Base-by-base conservation (phyloP, 331 rosid species). In the Stylosanthes scabra region DNA sequence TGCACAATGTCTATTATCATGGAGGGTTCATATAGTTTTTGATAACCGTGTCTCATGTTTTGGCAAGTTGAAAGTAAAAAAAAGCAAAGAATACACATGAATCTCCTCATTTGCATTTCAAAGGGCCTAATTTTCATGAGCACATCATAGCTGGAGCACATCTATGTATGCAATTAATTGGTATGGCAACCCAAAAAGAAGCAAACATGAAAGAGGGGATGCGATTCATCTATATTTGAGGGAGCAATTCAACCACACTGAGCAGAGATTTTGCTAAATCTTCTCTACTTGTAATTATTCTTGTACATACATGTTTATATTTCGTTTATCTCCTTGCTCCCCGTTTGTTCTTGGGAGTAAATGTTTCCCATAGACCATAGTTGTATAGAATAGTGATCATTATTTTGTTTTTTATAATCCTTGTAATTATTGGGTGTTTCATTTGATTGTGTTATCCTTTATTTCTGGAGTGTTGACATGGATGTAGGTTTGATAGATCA, bases 61-160 rank as follows among this genome's bases (percentile, higher is more conserved):
- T 52, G 45, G 7, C 2, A 5, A 59, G 15, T 15, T 52, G 40
- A 31, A 10, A 51, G 25, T 20, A 28, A n/a, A 31, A 89, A 89
- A 85, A 70, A 76, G 10, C 47, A 51, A 52, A 5, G 2, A 28
- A 72, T 9, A 55, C 29, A 13, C 64, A 16, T n/a, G 3, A 31
- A 31, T 31, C 37, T 31, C 37, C 70, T 50, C 31, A 49, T 20
- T 74, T 14, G 1, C 78, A 62, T 62, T 49, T 49, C 52, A 16
- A 61, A 45, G 14, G 63, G 40, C 41, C 42, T 28, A 41, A 37
- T 62, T 29, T 40, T 16, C 41, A 10, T 10, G 52, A 10, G 10
- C 5, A n/a, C 14, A 47, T 47, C 37, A 31, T 2, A 31, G 37
- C 37, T 3, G 3, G 37, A 31, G 37, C n/a, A n/a, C n/a, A n/a